Percentiles rank a stretch among this genome's conserved stretches.
These are phyloP conservation scores for Asclepias syriaca DNA, from an alignment of 257 asterid species.

Conservation along the genomic window DNA sequence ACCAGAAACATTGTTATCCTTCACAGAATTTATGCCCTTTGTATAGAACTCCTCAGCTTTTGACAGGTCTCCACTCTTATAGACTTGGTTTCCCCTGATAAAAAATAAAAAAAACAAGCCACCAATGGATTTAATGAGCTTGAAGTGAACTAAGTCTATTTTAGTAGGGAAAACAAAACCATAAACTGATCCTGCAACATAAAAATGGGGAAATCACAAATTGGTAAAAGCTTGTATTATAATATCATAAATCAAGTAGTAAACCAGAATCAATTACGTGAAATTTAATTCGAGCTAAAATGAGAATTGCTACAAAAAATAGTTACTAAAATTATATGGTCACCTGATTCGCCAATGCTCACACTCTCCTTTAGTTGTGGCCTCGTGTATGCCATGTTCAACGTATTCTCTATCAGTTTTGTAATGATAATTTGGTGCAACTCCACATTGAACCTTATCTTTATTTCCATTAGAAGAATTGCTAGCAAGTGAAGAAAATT, in stretches of 20 bases:
- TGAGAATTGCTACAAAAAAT: not conserved
- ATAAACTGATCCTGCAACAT: not conserved
- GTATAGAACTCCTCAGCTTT: conserved; percentile 82
- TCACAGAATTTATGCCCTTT: conserved; percentile 55
- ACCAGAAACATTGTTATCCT: conserved; percentile 28
- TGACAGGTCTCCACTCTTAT: conserved; percentile 56
- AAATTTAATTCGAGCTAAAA: not conserved
- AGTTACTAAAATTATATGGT: conserved; percentile 1
- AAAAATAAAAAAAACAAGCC: conserved; percentile 6
- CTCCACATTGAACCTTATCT: conserved; percentile 17
- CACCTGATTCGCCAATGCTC: conserved; percentile 90
- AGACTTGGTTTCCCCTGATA: conserved; percentile 89
- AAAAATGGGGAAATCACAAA: not conserved
- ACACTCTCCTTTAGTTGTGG: conserved; percentile 38
- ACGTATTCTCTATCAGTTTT: conserved; percentile 31
- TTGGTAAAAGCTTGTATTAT: not conserved
- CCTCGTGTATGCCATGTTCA: conserved; percentile 31
- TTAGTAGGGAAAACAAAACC: conserved; percentile 1
- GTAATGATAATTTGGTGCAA: conserved; percentile 2
- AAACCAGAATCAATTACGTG: not conserved
- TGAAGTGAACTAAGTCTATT: conserved; percentile 3
- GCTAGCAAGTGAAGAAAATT: conserved; percentile 13
- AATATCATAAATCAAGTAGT: not conserved
- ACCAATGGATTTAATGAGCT: conserved; percentile 16
- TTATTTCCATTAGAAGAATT: conserved; percentile 15